Evolutionary conservation across 2,329 filamentous ascomycete genomes (phyloP), one percentile per base, ranked within the genome.

Genomic region (Lasiodiplodia gonubiensis): DNA sequence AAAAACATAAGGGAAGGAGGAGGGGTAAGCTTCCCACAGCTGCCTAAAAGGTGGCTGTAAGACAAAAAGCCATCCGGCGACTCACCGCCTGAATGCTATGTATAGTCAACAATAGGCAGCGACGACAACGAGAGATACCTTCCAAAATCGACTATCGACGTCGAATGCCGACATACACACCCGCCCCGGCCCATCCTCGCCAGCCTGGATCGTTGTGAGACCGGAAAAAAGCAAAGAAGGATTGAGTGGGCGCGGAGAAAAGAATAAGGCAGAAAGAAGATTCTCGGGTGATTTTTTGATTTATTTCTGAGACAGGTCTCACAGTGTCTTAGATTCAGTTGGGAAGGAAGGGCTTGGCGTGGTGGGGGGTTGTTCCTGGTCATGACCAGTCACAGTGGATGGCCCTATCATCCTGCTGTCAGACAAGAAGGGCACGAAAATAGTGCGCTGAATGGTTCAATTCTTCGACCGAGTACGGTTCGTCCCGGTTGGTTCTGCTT

Each of bases 251-350:
- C 30, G 7, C 30, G 30, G 30, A 33, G 30, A 33, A 33, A 33
- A 33, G 7, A 18, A 21, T n/a, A 12, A 18, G n/a, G n/a, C 21
- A 42, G 10, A 27, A 21, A 21, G 35, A 21, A 55, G 53, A 33
- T 42, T 59, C 59, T 63, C 59, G 42, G 59, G n/a, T 21, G 42
- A 46, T 46, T 46, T 46, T 46, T 42, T 42, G 30, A n/a, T 14
- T 2, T 18, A 11, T 63, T 51, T 16, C 59, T 63, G 27, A 51
- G 46, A 63, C 25, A 51, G 12, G 59, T 35, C 49, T 49, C 27
- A 46, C 46, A 18, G 7, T 51, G 59, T 63, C 30, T 63, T 33
- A 55, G 53, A 55, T 37, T 21, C 18, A 11, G 14, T 12, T 10
- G 53, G 21, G 53, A 37, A 30, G 10, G 33, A 16, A 27, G 27